phyloP scores from a whole-genome alignment of 2,329 filamentous ascomycete species.

The Zasmidium angulare region DNA sequence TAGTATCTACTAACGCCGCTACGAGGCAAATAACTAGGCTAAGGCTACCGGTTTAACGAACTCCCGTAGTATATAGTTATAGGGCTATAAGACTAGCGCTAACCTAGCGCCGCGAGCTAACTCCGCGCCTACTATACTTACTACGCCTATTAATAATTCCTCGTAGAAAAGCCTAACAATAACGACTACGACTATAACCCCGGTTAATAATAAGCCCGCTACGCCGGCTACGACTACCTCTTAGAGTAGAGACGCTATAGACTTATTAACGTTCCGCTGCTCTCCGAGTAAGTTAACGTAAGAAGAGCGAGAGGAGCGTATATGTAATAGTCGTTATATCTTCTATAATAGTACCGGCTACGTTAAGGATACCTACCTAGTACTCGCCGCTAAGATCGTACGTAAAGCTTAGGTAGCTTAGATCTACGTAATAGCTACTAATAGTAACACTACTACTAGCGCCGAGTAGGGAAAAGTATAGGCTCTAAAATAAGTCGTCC shows the following conservation, averaged over 20 bases:
- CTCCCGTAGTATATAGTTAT: not conserved
- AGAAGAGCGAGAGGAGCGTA: not conserved
- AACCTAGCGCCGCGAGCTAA: not conserved
- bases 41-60: not conserved
- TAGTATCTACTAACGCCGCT: not conserved
- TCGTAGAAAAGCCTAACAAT: not conserved
- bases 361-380: not conserved
- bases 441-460: not conserved
- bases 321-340: not conserved
- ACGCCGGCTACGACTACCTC: not conserved
- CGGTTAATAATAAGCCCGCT: too few species aligned
- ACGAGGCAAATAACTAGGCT: not conserved
- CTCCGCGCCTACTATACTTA: too few species aligned
- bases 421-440: not conserved
- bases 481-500: not conserved
- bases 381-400: not conserved
- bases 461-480: not conserved
- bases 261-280: not conserved
- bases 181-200: not conserved
- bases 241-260: not conserved
- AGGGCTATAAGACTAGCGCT: not conserved
- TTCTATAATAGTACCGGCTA: not conserved
- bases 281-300: too few species aligned
- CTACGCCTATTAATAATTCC: too few species aligned
- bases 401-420: not conserved